Evolutionary conservation across 2,329 filamentous ascomycete genomes (phyloP), one percentile per base, ranked within the genome.

Genomic region (Aureobasidium sp.): DNA sequence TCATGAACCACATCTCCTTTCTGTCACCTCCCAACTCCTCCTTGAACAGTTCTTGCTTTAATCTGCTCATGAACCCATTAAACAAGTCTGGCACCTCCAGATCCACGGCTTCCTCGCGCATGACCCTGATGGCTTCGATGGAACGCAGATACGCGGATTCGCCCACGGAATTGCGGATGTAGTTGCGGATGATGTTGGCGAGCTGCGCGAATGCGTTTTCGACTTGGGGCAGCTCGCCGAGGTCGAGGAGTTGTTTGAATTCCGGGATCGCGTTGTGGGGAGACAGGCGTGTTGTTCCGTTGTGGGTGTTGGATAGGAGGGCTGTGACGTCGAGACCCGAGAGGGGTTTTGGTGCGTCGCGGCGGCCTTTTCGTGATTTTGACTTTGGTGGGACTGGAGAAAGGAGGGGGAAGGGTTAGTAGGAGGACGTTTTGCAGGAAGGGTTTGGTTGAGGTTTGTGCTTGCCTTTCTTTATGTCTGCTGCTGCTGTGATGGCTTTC

Each of bases 241-340:
- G 50, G 24, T 60, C 75, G 14, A 97, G 74, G 3, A 84, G 78
- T 66, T 89, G 88, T 65, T 90, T 94, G 79, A 95, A 96, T 56
- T 91, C 88, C 0, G 93, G 90, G 4, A 97, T 82, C 1, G 90
- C 82, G 58, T 97, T 97, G 8, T 85, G 78, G 0, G 79, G 66
- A 7, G 80, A 78, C 54, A 86, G 83, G 39, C 72, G 76, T 64
- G 75, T 69, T 24, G 71, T 71, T 8, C 32, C 22, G 10, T 19
- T 14, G 19, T 17, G 19, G 7, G 19, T 12, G 41, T 76, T 79
- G 40, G 79, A 78, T n/a, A 97, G 81, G 2, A 97, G 79, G 4
- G 82, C 83, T 56, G 90, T 86, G 34, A 97, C 79, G 62, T 97
- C 87, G 35, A 98, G 83, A 17, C 90, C 90, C 0, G 91, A 97